Base-by-base conservation (phyloP, 495 filamentous ascomycete species). In the Trichoderma virens region DNA sequence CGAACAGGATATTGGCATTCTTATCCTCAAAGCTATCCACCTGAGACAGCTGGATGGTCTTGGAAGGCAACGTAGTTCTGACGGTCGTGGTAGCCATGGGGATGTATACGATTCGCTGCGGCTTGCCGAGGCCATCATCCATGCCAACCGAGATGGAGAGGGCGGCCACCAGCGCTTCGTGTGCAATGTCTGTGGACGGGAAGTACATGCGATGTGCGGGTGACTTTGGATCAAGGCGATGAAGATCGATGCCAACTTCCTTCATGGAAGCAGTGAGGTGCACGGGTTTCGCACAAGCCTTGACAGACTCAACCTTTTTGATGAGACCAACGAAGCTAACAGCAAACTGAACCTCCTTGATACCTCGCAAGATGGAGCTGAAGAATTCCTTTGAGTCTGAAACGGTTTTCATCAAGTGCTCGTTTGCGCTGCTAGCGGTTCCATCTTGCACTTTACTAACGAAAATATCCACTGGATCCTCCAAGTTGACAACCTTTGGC, bases 181-280 rank as follows among this genome's bases (percentile, higher is more conserved):
- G 94, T 23, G 94, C 94, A 67, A 97, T 85, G 69, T 97, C 95
- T 62, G 89, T 86, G 13, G 89, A 86, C 16, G 92, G 92, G 73
- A 99, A 99, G 76, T 99, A 99, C 94, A 99, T 99, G 62, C 93
- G 88, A 82, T 99, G 94, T 3, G 92, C 93, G 0, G 94, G 92
- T 41, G 91, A 96, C 68, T 90, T 93, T 31, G 90, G 90, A 71
- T 99, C 95, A 65, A 99, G 86, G 18, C 94, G 86, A 72, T 98
- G 89, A 35, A 98, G 78, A 69, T 99, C 94, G 69, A 98, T 83
- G 62, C 93, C 92, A 34, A 99, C 82, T 73, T 99, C 94, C 71
- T 98, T 97, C 81, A 96, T 96, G 1, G 93, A 90, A 16, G 92
- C 83, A 67, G 93, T 96, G 63, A 98, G 75, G 60, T 88, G 88